Evolutionary conservation across 2,329 filamentous ascomycete genomes (phyloP).

Genomic region (Furcasterigmium sp.): DNA sequence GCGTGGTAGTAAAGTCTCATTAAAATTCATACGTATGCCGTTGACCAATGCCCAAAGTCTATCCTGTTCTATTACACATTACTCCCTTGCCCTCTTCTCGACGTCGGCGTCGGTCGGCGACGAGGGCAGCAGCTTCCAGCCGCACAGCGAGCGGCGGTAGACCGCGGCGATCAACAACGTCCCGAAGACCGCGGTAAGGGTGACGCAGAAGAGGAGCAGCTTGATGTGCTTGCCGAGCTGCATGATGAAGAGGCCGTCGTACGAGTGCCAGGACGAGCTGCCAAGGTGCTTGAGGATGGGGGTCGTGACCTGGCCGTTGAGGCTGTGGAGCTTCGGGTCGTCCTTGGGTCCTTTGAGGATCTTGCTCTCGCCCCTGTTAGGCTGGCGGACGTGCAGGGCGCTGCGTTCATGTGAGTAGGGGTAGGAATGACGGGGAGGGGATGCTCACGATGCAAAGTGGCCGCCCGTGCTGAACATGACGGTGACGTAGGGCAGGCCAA

Average conservation of each 20-base stretch:
- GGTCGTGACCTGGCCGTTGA: constrained; percentile 31
- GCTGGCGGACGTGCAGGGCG: constrained; percentile 30
- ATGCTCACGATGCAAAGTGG: constrained; percentile 32
- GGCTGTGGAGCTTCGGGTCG: constrained; percentile 24
- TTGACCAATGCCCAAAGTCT: too few species aligned
- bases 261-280: constrained; percentile 35
- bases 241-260: constrained; percentile 20
- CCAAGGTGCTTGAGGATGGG: constrained; percentile 35
- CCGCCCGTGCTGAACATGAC: constrained; percentile 39
- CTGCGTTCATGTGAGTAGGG: constrained; percentile 9
- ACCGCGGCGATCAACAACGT: too few species aligned
- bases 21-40: too few species aligned
- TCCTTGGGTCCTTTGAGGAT: constrained; percentile 25
- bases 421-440: constrained; percentile 1
- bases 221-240: background rate
- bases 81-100: too few species aligned
- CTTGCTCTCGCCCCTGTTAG: constrained; percentile 23
- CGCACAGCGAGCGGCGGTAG: too few species aligned
- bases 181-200: too few species aligned
- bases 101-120: too few species aligned
- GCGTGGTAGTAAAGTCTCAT: too few species aligned
- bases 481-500: constrained; percentile 30
- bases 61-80: too few species aligned
- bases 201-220: too few species aligned
- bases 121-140: too few species aligned